Evolutionary conservation across 352 stramenopile genomes (phyloP).

Genomic region (Thalassiosira mediterranea): DNA sequence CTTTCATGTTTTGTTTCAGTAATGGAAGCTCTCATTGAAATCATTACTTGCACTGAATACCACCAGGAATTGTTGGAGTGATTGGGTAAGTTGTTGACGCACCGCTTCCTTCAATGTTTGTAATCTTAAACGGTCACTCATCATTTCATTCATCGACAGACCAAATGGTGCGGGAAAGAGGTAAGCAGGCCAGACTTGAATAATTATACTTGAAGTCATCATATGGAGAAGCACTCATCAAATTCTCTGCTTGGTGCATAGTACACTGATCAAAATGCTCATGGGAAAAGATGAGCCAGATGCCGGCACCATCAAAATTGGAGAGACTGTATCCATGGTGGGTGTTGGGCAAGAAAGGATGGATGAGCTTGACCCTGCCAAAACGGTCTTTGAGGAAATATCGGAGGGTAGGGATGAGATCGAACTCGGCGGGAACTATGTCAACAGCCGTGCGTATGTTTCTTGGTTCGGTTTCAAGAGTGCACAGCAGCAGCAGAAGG

Average conservation of each 20-base stretch:
- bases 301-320: constrained; percentile 78
- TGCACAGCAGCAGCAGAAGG: constrained; percentile 83
- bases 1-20: too few relatives aligned
- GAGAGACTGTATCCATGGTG: constrained; percentile 83
- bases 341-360: constrained; percentile 85
- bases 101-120: too few relatives aligned
- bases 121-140: too few relatives aligned
- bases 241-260: too few relatives aligned
- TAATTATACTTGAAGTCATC: too few relatives aligned
- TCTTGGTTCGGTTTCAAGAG: constrained; percentile 87
- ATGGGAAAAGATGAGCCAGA: constrained; percentile 80
- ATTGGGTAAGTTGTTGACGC: constrained; percentile 85
- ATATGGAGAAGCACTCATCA: too few relatives aligned
- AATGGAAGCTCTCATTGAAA: too few relatives aligned
- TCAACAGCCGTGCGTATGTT: constrained; percentile 83
- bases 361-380: constrained; percentile 82
- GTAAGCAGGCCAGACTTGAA: too few relatives aligned
- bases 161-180: constrained; percentile 61
- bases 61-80: constrained; percentile 90
- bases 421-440: constrained; percentile 76
- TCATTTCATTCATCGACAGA: too few relatives aligned
- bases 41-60: too few relatives aligned
- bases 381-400: constrained; percentile 88
- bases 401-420: constrained; percentile 82
- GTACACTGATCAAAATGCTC: constrained; percentile 87